Evolutionary conservation across 129 eudicot genomes (phyloP).

Genomic region (Artemisia argyi): DNA sequence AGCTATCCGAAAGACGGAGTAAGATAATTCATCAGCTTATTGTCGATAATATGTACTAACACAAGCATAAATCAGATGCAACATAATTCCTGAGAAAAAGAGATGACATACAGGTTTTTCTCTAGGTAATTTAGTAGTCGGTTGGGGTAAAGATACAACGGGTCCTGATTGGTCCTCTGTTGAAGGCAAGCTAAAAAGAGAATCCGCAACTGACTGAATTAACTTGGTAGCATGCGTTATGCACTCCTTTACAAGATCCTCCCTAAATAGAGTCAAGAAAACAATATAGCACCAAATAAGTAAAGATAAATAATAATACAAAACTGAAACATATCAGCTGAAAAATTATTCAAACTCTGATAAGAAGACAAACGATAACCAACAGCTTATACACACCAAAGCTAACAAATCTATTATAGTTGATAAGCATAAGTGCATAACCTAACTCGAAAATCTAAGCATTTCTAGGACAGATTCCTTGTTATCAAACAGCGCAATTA

Average conservation of each 20-base stretch:
- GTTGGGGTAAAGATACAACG: conserved; percentile 72
- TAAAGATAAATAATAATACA: background rate
- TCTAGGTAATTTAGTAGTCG: conserved; percentile 79
- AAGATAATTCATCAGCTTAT: background rate
- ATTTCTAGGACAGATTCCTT: too few relatives aligned
- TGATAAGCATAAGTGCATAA: too few relatives aligned
- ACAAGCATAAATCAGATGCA: background rate
- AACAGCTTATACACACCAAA: too few relatives aligned
- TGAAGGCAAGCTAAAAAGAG: conserved; percentile 77
- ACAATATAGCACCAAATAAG: conserved; percentile 8
- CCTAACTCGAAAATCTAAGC: too few relatives aligned
- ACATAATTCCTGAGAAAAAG: background rate
- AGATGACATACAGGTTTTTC: conserved; percentile 72
- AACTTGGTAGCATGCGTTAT: conserved; percentile 61
- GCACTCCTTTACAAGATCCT: conserved; percentile 67
- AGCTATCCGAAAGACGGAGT: background rate
- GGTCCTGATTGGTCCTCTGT: conserved; percentile 80
- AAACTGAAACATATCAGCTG: background rate
- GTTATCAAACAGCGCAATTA: too few relatives aligned
- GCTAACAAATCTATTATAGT: too few relatives aligned
- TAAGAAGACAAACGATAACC: background rate
- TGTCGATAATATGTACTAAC: background rate
- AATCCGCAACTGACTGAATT: conserved; percentile 85
- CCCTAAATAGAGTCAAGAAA: conserved; percentile 40
- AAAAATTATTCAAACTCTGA: background rate